Base-by-base conservation (phyloP, 176 grass and related monocot genomes). In the Panicum miliaceum region DNA sequence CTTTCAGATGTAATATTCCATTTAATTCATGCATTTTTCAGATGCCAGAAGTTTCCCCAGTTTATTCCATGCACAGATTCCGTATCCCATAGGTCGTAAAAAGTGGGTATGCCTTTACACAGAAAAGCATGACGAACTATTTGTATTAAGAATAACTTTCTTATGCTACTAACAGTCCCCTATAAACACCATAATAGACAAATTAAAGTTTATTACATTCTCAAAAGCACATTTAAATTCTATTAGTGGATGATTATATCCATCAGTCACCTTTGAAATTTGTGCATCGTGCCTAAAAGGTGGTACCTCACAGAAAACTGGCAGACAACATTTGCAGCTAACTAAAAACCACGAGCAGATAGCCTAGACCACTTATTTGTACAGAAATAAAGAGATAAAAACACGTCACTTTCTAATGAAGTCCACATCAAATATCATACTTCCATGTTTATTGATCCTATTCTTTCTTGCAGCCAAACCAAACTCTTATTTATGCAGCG, bases 401-500 rank as follows among this genome's bases (percentile, higher is more conserved):
- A 59, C 61, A 82, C 10, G 53, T 77, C 79, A 64, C 47, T 71
- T 78, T 88, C 35, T 51, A 68, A 69, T 51, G 0, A 83, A 52
- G 63, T 22, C 52, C 41, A 26, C 40, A 41, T 77, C 86, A 78
- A 83, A 82, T 18, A 82, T 76, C 26, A 52, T 68, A 71, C 12
- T 88, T 64, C 19, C 45, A 41, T 71, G 12, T 71, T 56, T 72
- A 45, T 42, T 51, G 64, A 20, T 77, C 86, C 41, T 77, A 36
- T 78, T 83, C 51, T 22, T 51, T 52, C 41, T 50, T 88, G 29
- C 63, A 77, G 64, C 80, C 86, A 53, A 77, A 70, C 86, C 78
- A 68, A 47, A 66, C 52, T 56, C 62, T 81, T 83, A 88, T 82
- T 53, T 88, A 83, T 77, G 32, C 52, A 61, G 71, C 6, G 15